Evolutionary conservation across 169 alveolate species (phyloP).

Genomic region (Babesia bovis): DNA sequence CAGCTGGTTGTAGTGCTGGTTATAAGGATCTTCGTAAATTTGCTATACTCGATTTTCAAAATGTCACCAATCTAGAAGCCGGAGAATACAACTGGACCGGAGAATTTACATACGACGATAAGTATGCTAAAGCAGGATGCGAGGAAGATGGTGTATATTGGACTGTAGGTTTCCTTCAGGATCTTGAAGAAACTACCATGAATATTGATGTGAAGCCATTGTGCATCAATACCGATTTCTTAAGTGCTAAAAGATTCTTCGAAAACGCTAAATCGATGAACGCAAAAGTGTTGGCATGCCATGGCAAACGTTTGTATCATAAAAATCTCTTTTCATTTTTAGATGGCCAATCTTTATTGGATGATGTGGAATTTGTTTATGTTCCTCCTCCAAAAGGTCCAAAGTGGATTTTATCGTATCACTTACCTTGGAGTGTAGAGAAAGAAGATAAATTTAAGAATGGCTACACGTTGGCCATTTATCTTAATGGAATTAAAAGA

Average conservation of each 20-base stretch:
- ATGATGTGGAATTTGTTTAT: too few relatives aligned
- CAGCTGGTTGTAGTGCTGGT: background rate
- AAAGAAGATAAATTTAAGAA: too few relatives aligned
- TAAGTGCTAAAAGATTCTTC: conserved; percentile 15
- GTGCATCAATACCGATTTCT: background rate
- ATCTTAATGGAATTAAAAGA: too few relatives aligned
- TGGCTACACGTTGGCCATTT: too few relatives aligned
- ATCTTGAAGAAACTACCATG: background rate
- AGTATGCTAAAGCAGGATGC: background rate
- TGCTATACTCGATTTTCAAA: background rate
- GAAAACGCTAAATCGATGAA: background rate
- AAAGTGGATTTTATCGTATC: too few relatives aligned
- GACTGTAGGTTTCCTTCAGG: background rate
- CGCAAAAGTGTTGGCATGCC: conserved; percentile 7
- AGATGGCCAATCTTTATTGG: too few relatives aligned
- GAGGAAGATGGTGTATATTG: background rate
- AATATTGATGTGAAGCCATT: background rate
- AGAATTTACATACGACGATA: background rate
- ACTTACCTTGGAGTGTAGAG: too few relatives aligned
- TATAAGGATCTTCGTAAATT: background rate
- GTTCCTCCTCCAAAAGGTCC: too few relatives aligned
- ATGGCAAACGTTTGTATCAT: background rate
- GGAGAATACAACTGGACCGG: conserved; percentile 15
- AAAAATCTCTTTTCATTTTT: too few relatives aligned
- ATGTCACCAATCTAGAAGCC: background rate